These are phyloP conservation scores for Chondrus crispus DNA, from an alignment of 23 red algal genomes.

Conservation along the genomic window DNA sequence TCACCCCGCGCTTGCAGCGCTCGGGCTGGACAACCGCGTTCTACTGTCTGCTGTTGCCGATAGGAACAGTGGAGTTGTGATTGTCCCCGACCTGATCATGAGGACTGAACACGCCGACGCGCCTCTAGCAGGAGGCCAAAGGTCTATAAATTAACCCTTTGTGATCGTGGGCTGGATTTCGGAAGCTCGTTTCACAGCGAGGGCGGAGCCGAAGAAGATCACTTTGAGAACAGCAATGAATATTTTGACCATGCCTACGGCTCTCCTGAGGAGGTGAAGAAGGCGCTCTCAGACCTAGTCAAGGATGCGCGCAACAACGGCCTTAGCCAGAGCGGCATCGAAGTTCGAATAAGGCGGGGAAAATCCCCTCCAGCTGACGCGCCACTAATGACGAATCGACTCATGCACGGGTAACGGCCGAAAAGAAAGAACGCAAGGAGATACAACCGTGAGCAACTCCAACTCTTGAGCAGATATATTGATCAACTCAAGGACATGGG, in stretches of 20 bases:
- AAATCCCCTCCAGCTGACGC: constrained; percentile 19
- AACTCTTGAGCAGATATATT: too few species aligned
- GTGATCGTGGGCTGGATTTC: neutral
- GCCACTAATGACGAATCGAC: constrained; percentile 21
- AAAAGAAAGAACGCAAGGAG: neutral
- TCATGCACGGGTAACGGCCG: constrained; percentile 9
- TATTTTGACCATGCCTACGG: constrained; percentile 22
- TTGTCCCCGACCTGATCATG: neutral
- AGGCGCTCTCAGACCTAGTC: neutral
- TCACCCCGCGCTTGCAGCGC: neutral
- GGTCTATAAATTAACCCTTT: neutral
- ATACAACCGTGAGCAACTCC: neutral
- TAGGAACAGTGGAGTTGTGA: neutral
- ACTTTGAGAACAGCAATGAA: neutral
- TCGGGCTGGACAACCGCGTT: neutral
- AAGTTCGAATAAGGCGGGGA: constrained; percentile 12
- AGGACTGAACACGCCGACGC: neutral
- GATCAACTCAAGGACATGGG: too few species aligned
- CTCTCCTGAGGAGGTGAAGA: neutral
- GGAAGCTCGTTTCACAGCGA: neutral
- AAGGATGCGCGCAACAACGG: neutral
- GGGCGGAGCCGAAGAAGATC: neutral
- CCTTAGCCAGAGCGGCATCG: neutral
- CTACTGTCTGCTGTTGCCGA: neutral
- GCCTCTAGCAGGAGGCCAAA: neutral